Evolutionary conservation across 352 stramenopile species (phyloP).

Genomic region (Thalassiosira exigua): DNA sequence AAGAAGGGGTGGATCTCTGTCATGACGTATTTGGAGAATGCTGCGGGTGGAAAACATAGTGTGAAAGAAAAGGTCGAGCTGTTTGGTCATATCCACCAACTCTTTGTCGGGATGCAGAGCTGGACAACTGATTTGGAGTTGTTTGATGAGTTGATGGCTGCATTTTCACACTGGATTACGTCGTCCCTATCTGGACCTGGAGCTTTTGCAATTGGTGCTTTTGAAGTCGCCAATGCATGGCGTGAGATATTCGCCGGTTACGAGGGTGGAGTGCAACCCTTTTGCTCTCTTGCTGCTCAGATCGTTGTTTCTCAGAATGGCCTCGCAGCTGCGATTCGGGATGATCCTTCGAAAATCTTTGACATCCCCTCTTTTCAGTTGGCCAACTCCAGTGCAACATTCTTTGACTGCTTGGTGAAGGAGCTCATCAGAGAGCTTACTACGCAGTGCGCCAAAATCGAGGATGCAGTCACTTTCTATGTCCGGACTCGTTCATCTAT

Average conservation of each 20-base stretch:
- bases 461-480: conserved; percentile 35
- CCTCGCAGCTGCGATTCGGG: conserved; percentile 28
- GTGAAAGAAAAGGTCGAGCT: conserved; percentile 21
- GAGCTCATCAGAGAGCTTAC: conserved; percentile 20
- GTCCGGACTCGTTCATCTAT: background rate
- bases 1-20: conserved; percentile 13
- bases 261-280: background rate
- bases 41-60: background rate
- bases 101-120: conserved; percentile 10
- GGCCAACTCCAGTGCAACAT: background rate
- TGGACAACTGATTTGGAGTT: conserved; percentile 1
- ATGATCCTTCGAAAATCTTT: conserved; percentile 1
- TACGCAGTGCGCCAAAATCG: conserved; percentile 25
- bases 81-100: conserved; percentile 24
- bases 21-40: conserved; percentile 8
- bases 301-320: conserved; percentile 27
- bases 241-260: conserved; percentile 25
- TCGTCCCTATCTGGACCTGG: background rate
- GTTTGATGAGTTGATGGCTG: conserved; percentile 13
- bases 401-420: conserved; percentile 25
- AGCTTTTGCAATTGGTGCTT: conserved; percentile 21
- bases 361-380: conserved; percentile 11
- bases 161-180: conserved; percentile 5
- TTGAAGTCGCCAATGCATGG: conserved; percentile 33
- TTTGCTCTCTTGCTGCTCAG: background rate